Conservation (phyloP, 352 stramenopile genomes). For the Globisporangium viniferum region DNA sequence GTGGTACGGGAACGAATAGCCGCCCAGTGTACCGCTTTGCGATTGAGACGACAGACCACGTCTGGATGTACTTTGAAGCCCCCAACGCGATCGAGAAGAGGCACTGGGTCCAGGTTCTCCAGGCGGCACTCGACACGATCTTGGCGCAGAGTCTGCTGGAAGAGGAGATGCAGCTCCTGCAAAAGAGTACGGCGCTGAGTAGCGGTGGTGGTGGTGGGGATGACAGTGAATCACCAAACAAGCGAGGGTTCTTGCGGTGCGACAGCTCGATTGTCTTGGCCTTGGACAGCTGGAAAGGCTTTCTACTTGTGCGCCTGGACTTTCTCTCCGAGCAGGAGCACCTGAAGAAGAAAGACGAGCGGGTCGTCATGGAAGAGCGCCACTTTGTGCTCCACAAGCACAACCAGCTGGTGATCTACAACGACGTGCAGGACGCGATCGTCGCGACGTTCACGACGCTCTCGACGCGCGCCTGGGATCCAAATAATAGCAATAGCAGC, state of each 20-base stretch:
- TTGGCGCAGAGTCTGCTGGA: slow-evolving; percentile 43
- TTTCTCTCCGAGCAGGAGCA: slow-evolving; percentile 23
- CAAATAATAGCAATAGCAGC: neutral
- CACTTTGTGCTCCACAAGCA: slow-evolving; percentile 42
- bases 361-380: slow-evolving; percentile 39
- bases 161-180: slow-evolving; percentile 25
- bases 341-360: slow-evolving; percentile 20
- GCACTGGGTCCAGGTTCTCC: slow-evolving; percentile 50
- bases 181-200: neutral
- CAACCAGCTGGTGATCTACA: slow-evolving; percentile 47
- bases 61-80: slow-evolving; percentile 45
- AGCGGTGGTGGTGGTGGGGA: no score
- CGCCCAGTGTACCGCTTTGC: slow-evolving; percentile 29
- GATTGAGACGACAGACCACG: slow-evolving; percentile 52
- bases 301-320: slow-evolving; percentile 36
- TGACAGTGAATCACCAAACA: no score
- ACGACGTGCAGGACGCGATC: slow-evolving; percentile 25
- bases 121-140: slow-evolving; percentile 47
- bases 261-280: slow-evolving; percentile 4
- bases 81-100: slow-evolving; percentile 31
- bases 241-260: neutral
- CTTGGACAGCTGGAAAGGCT: slow-evolving; percentile 15
- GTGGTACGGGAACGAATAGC: slow-evolving; percentile 19
- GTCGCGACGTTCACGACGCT: slow-evolving; percentile 38
- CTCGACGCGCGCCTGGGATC: slow-evolving; percentile 43